These are phyloP conservation scores for Carex arenaria DNA, from an alignment of 202 grass and related monocot species.

Conservation along the genomic window DNA sequence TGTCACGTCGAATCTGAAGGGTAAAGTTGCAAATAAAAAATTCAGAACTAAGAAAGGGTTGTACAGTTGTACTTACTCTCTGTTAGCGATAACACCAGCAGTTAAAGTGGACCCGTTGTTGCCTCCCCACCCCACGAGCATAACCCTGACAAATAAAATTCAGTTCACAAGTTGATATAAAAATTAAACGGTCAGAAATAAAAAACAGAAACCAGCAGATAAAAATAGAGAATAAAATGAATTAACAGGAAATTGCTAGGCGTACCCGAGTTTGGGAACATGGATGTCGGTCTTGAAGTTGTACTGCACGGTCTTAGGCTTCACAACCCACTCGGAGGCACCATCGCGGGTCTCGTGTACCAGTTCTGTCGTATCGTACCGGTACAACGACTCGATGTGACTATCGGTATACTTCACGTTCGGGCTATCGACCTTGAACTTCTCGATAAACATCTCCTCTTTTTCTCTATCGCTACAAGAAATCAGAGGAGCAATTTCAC, in stretches of 20 bases:
- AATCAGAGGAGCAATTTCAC: background rate
- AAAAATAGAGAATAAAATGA: background rate
- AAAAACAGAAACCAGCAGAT: background rate
- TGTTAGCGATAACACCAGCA: constrained; percentile 89
- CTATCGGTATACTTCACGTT: constrained; percentile 63
- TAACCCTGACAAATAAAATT: constrained; percentile 47
- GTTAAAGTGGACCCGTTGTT: constrained; percentile 95
- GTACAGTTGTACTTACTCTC: constrained; percentile 59
- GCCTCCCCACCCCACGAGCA: constrained; percentile 95
- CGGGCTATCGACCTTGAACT: constrained; percentile 92
- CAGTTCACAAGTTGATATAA: too few relatives aligned
- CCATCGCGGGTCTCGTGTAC: constrained; percentile 82
- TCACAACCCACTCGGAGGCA: constrained; percentile 67
- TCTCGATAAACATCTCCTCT: constrained; percentile 84
- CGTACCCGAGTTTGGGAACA: constrained; percentile 86
- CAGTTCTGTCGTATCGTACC: constrained; percentile 90
- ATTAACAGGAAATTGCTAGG: background rate
- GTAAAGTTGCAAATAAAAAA: background rate
- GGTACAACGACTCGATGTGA: constrained; percentile 84
- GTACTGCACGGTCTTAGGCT: constrained; percentile 77
- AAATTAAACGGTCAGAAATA: constrained; percentile 13
- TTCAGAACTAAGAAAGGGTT: background rate
- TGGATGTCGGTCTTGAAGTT: constrained; percentile 58
- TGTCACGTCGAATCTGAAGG: background rate
- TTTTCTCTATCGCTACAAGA: background rate